These are phyloP conservation scores for Xylariomycetidae sp. DNA, from an alignment of 2,329 filamentous ascomycete genomes.

Conservation along the genomic window DNA sequence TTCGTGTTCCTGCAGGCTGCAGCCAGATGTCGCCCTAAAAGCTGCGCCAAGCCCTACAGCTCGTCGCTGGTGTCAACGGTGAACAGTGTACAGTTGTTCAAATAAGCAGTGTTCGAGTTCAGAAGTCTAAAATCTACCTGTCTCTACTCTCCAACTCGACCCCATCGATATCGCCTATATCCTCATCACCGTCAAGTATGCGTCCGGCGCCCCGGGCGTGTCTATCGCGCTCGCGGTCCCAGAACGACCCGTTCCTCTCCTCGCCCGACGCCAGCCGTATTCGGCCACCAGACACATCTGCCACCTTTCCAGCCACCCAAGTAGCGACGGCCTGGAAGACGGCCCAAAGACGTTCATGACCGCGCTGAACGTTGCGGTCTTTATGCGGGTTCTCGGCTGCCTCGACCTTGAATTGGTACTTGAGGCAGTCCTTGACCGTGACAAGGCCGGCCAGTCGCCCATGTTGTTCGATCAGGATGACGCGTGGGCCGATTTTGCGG, in stretches of 20 bases:
- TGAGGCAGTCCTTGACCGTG: slow-evolving; percentile 94
- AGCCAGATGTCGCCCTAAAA: too few relatives aligned
- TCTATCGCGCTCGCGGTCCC: slow-evolving; percentile 10
- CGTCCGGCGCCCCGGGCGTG: slow-evolving; percentile 13
- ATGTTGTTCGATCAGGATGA: slow-evolving; percentile 87
- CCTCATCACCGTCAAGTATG: slow-evolving; percentile 48
- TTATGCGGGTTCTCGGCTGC: slow-evolving; percentile 65
- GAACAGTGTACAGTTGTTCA: too few relatives aligned
- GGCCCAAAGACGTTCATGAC: slow-evolving; percentile 61
- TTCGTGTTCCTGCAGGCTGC: too few relatives aligned
- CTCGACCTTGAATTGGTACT: slow-evolving; percentile 96
- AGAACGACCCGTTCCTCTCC: slow-evolving; percentile 19
- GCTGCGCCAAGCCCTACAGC: too few relatives aligned
- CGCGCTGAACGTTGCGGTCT: slow-evolving; percentile 47
- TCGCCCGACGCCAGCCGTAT: slow-evolving; percentile 40
- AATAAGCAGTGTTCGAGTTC: too few relatives aligned
- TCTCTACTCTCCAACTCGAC: slow-evolving; percentile 28
- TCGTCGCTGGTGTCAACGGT: too few relatives aligned
- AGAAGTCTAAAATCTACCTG: too few relatives aligned
- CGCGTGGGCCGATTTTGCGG: slow-evolving; percentile 91
- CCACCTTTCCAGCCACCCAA: slow-evolving; percentile 55
- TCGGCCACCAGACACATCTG: slow-evolving; percentile 47
- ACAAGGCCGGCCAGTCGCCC: slow-evolving; percentile 79
- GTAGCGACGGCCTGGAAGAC: slow-evolving; percentile 44
- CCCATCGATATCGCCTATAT: slow-evolving; percentile 36